Conservation (phyloP, 2,329 filamentous ascomycete genomes). For the Microsporum ferrugineum region DNA sequence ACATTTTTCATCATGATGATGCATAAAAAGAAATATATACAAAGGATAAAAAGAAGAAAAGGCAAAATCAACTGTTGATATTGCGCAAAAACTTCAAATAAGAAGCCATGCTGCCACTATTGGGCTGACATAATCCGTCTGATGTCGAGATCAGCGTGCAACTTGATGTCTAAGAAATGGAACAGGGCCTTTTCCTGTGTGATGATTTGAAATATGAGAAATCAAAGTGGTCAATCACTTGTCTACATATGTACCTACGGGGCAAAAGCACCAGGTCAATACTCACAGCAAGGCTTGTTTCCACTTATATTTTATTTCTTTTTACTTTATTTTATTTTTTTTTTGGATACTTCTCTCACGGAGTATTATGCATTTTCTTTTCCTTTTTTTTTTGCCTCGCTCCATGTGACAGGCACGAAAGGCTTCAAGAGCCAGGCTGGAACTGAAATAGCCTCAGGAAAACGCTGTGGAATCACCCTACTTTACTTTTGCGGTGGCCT, state of each 20-base stretch:
- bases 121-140: neutral
- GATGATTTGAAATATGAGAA: neutral
- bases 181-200: neutral
- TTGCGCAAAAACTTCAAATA: neutral
- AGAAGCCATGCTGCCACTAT: neutral
- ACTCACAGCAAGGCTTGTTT: neutral
- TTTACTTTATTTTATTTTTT: neutral
- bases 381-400: neutral
- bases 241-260: neutral
- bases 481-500: neutral
- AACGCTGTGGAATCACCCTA: neutral
- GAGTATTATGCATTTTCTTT: neutral
- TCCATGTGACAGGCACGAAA: neutral
- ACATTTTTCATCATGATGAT: neutral
- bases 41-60: neutral
- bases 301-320: neutral
- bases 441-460: neutral
- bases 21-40: neutral
- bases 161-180: neutral
- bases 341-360: neutral
- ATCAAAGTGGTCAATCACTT: neutral
- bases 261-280: neutral
- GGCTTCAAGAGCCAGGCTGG: neutral
- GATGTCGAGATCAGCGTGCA: neutral
- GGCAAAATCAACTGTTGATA: neutral